phyloP scores from a whole-genome alignment of 768 basidiomycete genomes.

The Leccinum subtestaceum region DNA sequence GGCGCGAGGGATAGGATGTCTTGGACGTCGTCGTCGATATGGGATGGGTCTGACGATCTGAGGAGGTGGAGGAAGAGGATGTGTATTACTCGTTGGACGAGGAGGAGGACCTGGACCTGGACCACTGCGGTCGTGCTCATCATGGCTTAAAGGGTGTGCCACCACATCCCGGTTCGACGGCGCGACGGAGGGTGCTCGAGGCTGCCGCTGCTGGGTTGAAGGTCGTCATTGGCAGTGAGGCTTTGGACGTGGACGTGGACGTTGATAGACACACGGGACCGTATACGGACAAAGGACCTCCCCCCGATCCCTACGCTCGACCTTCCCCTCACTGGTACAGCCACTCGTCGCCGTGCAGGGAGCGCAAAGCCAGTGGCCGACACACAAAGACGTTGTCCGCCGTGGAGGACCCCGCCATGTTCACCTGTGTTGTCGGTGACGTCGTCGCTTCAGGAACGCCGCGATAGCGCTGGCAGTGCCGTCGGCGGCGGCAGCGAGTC shows the following conservation, averaged over 20 bases:
- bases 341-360: conserved; percentile 2
- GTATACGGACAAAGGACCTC: conserved; percentile 44
- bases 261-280: conserved; percentile 19
- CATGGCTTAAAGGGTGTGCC: neutral
- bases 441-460: conserved; percentile 30
- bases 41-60: neutral
- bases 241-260: neutral
- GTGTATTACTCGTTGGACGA: conserved; percentile 31
- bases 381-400: neutral
- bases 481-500: conserved; percentile 24
- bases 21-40: conserved; percentile 3
- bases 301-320: conserved; percentile 47
- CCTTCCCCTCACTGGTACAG: conserved; percentile 7
- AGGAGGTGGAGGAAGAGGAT: conserved; percentile 32
- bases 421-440: conserved; percentile 33
- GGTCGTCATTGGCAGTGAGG: conserved; percentile 49
- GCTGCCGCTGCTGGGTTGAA: conserved; percentile 59
- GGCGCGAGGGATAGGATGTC: neutral
- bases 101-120: too few species aligned
- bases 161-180: neutral
- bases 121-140: neutral
- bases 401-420: conserved; percentile 32
- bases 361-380: neutral
- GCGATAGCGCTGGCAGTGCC: conserved; percentile 1
- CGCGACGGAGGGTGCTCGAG: conserved; percentile 77